Conservation (phyloP, 2,329 filamentous ascomycete species). For the Cytospora paraplurivora region DNA sequence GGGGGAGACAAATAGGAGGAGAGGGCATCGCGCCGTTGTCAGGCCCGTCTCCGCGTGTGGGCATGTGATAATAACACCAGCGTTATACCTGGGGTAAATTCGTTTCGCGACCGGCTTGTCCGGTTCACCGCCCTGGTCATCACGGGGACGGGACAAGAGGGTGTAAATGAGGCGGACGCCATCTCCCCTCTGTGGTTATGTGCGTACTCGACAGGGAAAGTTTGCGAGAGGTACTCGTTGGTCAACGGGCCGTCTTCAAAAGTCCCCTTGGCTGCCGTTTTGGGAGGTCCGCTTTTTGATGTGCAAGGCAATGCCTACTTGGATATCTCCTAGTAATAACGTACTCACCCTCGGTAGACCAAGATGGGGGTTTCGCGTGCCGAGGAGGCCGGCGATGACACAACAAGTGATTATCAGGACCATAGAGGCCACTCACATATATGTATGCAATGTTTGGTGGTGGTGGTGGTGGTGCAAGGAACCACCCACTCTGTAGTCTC, state of each 20-base stretch:
- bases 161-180: not conserved
- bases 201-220: no score
- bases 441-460: no score
- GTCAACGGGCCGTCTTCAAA: not conserved
- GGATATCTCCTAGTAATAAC: no score
- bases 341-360: no score
- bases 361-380: no score
- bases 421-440: no score
- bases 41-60: no score
- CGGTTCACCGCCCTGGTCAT: slow-evolving; percentile 16
- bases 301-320: not conserved
- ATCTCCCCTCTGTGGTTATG: not conserved
- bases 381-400: no score
- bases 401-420: no score
- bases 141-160: not conserved
- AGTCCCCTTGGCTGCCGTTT: not conserved
- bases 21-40: no score
- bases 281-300: not conserved
- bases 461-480: no score
- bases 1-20: not conserved
- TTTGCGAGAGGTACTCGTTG: not conserved
- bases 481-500: no score
- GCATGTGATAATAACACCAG: not conserved
- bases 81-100: not conserved
- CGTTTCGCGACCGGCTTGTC: slow-evolving; percentile 14